Evolutionary conservation across 73 alveolate genomes (phyloP).

Genomic region (Tetrahymena thermophila): DNA sequence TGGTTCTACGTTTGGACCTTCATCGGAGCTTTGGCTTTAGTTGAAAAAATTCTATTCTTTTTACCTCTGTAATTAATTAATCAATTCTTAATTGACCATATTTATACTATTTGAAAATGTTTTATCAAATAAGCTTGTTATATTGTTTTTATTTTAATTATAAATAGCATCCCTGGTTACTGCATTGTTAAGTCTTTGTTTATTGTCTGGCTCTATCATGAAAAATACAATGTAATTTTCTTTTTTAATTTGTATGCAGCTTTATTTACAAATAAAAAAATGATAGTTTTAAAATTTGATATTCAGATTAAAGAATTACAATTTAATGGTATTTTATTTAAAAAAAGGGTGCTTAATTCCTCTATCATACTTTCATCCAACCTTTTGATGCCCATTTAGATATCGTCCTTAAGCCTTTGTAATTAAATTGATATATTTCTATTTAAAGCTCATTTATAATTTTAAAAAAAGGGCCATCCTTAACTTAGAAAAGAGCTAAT

Average conservation of each 20-base stretch:
- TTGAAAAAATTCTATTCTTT: neutral
- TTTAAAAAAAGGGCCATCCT: neutral
- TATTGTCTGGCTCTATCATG: neutral
- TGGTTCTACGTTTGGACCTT: neutral
- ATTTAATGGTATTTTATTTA: neutral
- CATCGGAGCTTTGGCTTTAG: neutral
- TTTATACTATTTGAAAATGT: neutral
- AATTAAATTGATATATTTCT: neutral
- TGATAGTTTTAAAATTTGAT: too few relatives aligned
- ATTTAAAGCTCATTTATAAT: neutral
- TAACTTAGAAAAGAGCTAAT: neutral
- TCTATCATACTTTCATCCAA: neutral
- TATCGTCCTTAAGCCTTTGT: neutral
- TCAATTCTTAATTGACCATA: neutral
- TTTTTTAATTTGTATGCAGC: neutral
- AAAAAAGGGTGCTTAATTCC: neutral
- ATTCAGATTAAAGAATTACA: neutral
- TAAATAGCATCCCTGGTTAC: neutral
- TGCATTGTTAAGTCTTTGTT: neutral
- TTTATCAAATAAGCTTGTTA: neutral
- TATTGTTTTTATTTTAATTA: neutral
- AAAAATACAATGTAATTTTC: neutral
- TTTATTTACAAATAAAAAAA: too few relatives aligned
- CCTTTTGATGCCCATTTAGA: neutral
- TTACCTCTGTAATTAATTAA: neutral